phyloP scores from a whole-genome alignment of 2,329 filamentous ascomycete genomes.

The Claviceps africana region DNA sequence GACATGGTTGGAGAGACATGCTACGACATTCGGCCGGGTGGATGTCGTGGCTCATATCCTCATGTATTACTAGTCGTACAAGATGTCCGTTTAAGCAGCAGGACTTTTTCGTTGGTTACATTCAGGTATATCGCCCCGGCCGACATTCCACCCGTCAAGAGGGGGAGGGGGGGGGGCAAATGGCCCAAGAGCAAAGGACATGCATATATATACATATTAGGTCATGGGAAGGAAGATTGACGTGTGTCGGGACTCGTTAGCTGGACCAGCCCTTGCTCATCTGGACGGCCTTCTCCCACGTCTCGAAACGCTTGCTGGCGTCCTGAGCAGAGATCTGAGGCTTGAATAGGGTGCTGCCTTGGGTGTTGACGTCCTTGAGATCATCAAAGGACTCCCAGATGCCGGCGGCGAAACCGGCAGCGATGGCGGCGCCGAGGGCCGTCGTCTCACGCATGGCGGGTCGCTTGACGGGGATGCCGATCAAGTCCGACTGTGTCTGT shows the following conservation, averaged over 20 bases:
- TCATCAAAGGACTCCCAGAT: constrained; percentile 65
- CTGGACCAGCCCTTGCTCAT: constrained; percentile 62
- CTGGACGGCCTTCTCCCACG: constrained; percentile 64
- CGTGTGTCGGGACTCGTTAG: constrained; percentile 8
- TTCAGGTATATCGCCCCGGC: no score
- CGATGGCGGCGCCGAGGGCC: constrained; percentile 66
- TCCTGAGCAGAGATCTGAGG: constrained; percentile 48
- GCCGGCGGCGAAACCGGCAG: constrained; percentile 62
- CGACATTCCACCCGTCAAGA: no score
- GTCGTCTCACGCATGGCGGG: constrained; percentile 77
- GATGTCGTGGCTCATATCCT: constrained; percentile 15
- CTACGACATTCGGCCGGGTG: no score
- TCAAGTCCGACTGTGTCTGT: constrained; percentile 64
- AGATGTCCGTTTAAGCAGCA: neutral
- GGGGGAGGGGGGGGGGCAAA: no score
- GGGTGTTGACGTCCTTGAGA: constrained; percentile 55
- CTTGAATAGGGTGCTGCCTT: constrained; percentile 54
- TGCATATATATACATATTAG: no score
- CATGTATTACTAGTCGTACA: constrained; percentile 28
- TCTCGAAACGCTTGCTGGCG: constrained; percentile 48
- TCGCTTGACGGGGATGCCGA: constrained; percentile 63
- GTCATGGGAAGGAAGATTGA: neutral
- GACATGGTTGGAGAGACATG: no score
- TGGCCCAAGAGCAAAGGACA: neutral
- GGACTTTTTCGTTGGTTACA: neutral